Evolutionary conservation across 192 early-diverging fungal genomes (phyloP).

Genomic region (Coemansia pectinata): DNA sequence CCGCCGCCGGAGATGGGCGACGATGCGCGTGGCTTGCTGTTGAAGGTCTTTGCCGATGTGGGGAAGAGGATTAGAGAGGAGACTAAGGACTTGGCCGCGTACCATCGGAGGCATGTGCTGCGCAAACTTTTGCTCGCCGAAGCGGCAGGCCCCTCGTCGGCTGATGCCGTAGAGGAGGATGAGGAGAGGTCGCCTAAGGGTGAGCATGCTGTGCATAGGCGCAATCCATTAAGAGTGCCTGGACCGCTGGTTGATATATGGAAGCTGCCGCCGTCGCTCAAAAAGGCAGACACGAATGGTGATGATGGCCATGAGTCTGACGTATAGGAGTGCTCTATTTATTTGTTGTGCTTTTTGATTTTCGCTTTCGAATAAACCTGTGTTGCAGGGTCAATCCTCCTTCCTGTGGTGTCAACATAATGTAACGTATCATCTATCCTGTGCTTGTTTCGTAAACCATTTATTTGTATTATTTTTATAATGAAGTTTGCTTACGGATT

Average conservation of each 20-base stretch:
- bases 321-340: neutral
- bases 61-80: slow-evolving; percentile 41
- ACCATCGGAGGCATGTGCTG: slow-evolving; percentile 43
- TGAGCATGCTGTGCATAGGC: slow-evolving; percentile 14
- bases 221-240: slow-evolving; percentile 43
- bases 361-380: neutral
- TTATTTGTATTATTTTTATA: neutral
- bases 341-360: neutral
- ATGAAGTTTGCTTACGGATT: neutral
- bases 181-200: neutral
- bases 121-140: slow-evolving; percentile 39
- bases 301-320: neutral
- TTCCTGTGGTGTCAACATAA: too few species aligned
- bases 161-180: slow-evolving; percentile 2
- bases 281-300: neutral
- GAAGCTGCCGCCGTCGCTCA: slow-evolving; percentile 27
- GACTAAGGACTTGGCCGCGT: slow-evolving; percentile 46
- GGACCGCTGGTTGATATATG: slow-evolving; percentile 48
- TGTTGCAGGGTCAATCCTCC: too few species aligned
- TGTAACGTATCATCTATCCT: too few species aligned
- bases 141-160: neutral
- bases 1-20: slow-evolving; percentile 29
- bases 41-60: slow-evolving; percentile 35
- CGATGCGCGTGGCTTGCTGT: slow-evolving; percentile 21
- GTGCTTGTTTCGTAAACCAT: too few species aligned